These are phyloP conservation scores for Neltuma alba DNA, from an alignment of 306 rosid species.

Conservation along the genomic window DNA sequence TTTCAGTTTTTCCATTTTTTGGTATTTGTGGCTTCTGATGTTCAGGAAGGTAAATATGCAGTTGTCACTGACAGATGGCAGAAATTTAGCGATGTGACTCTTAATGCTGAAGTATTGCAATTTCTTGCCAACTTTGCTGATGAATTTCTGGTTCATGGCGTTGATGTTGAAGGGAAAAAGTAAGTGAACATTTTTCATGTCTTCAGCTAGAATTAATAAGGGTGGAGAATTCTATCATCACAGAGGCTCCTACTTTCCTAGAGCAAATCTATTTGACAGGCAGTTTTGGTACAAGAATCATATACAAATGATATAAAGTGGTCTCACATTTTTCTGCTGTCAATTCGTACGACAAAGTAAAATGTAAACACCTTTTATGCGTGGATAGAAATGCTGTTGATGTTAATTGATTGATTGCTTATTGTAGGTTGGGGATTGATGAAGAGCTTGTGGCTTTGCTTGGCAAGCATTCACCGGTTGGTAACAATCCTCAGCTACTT, in stretches of 20 bases:
- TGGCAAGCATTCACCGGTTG: slow-evolving; percentile 84
- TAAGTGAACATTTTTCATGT: slow-evolving; percentile 38
- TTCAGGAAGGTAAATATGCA: slow-evolving; percentile 83
- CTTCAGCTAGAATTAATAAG: slow-evolving; percentile 4
- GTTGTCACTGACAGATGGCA: slow-evolving; percentile 98
- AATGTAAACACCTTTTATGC: slow-evolving; percentile 19
- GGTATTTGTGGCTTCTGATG: slow-evolving; percentile 34
- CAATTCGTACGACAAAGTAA: background rate
- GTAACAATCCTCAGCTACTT: slow-evolving; percentile 32
- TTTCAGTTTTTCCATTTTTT: slow-evolving; percentile 7
- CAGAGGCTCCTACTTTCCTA: slow-evolving; percentile 19
- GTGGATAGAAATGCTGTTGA: slow-evolving; percentile 27
- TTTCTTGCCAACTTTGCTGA: slow-evolving; percentile 87
- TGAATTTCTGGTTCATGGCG: slow-evolving; percentile 95
- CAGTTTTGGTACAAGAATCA: slow-evolving; percentile 15
- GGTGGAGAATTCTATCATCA: background rate
- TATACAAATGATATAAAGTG: background rate
- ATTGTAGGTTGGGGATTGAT: slow-evolving; percentile 83
- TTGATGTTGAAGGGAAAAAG: slow-evolving; percentile 99
- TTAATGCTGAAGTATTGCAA: slow-evolving; percentile 58
- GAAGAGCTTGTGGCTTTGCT: slow-evolving; percentile 94
- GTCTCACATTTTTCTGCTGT: background rate
- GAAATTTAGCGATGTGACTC: slow-evolving; percentile 84
- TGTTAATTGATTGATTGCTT: slow-evolving; percentile 37
- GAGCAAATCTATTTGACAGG: background rate